Evolutionary conservation across 805 yeast species (phyloP).

Genomic region (Schwanniomyces yamadae): DNA sequence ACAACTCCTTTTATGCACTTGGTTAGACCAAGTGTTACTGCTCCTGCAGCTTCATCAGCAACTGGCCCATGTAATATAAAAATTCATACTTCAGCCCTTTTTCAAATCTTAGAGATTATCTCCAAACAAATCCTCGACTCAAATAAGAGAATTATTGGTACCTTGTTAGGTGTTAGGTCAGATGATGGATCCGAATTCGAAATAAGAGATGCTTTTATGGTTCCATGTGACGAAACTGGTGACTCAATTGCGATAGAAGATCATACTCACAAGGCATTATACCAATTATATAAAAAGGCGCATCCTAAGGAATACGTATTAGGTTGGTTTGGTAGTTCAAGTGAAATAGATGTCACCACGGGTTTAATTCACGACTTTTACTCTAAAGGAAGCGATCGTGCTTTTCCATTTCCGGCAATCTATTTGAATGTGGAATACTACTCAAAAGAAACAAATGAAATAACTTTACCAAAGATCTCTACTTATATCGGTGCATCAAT

Average conservation of each 20-base stretch:
- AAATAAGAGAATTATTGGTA: conserved; percentile 70
- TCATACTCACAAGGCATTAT: conserved; percentile 68
- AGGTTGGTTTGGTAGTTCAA: conserved; percentile 79
- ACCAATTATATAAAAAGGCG: conserved; percentile 69
- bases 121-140: conserved; percentile 44
- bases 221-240: conserved; percentile 72
- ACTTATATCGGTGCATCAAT: conserved; percentile 80
- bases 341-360: conserved; percentile 64
- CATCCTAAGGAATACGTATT: conserved; percentile 75
- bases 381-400: conserved; percentile 64
- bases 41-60: conserved; percentile 44
- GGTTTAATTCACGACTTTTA: conserved; percentile 81
- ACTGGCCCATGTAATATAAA: conserved; percentile 53
- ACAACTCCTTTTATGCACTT: conserved; percentile 40
- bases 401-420: conserved; percentile 74
- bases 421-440: conserved; percentile 70
- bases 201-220: conserved; percentile 73
- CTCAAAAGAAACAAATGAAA: conserved; percentile 43
- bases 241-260: conserved; percentile 78
- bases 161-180: conserved; percentile 75
- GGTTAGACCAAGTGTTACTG: conserved; percentile 55
- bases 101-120: conserved; percentile 74
- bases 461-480: conserved; percentile 53
- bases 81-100: conserved; percentile 67
- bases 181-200: conserved; percentile 80